A percentile compares a stretch with the other conserved stretches of the same genome.
phyloP scores from a whole-genome alignment of 106 monocot genomes.

The Phalaenopsis equestris region DNA sequence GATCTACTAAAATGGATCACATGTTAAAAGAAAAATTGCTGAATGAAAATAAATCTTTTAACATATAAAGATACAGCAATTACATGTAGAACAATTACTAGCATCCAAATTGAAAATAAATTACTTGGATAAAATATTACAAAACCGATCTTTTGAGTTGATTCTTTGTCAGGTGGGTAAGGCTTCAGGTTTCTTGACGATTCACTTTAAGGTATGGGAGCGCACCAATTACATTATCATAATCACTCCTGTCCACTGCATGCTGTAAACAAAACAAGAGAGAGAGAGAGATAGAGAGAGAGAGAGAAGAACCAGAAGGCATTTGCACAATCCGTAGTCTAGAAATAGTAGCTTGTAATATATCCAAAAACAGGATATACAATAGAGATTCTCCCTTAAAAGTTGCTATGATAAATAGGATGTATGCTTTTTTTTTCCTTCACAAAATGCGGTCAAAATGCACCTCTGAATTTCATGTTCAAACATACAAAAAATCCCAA shows the following conservation, averaged over 20 bases:
- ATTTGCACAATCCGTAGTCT: not conserved
- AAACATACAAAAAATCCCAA: too few relatives aligned
- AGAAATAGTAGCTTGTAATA: not conserved
- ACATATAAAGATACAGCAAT: not conserved
- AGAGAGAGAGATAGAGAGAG: not conserved
- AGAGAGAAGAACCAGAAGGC: not conserved
- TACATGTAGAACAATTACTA: not conserved
- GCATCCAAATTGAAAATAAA: not conserved
- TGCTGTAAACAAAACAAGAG: constrained; percentile 24
- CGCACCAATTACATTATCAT: constrained; percentile 79
- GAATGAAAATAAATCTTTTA: not conserved
- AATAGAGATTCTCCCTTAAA: not conserved
- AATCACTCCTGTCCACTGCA: constrained; percentile 66
- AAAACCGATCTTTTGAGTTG: not conserved
- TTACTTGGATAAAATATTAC: not conserved
- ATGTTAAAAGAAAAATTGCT: not conserved
- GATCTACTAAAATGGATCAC: not conserved
- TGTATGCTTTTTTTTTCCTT: not conserved
- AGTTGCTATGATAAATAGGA: not conserved
- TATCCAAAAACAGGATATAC: not conserved
- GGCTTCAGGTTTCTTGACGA: constrained; percentile 50
- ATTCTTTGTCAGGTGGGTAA: not conserved
- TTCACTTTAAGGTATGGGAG: constrained; percentile 94
- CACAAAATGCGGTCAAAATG: too few relatives aligned
- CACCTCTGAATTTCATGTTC: too few relatives aligned